Base-by-base conservation (phyloP, 202 grass and related monocot species). In the Bolboschoenoplectus hybrid region DNA sequence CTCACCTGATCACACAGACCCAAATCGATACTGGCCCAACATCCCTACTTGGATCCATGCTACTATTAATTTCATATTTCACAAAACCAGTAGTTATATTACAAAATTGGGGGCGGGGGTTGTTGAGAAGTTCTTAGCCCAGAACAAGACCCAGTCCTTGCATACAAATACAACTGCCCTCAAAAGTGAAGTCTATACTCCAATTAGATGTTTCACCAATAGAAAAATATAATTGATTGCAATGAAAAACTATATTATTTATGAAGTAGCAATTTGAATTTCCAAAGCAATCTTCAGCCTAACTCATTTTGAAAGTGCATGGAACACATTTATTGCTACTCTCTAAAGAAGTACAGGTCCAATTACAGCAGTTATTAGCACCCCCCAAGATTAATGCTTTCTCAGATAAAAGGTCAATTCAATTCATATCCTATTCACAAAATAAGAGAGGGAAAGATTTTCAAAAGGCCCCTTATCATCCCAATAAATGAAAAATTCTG, bases 81-180 rank as follows among this genome's bases (percentile, higher is more conserved):
- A 72, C 41, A 47, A 73, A 47, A 73, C 8, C 69, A 73, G 43
- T 71, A 49, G 4, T 45, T 50, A 74, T 26, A 74, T 74, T 73
- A 50, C 50, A 9, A 50, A 43, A 26, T 49, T 50, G 11, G 26
- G 26, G 34, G 17, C 13, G 32, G 17, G 2, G 19, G 43, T 69
- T 69, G 40, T 6, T 16, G 39, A 46, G 16, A 16, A 72, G 45
- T 47, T 72, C 7, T 17, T 72, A 17, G 67, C 44, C 70, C 44
- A 26, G n/a, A 20, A 41, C n/a, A 47, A 32, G n/a, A 74, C 4
- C 64, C 65, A 40, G 36, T 67, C 11, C 34, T 74, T 74, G n/a
- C 69, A 74, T 74, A 74, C 34, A 49, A 49, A 74, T 26, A 74
- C 9, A 74, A 74, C 19, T 47, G n/a, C 70, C 44, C 70, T 73